A percentile compares a stretch with the other conserved stretches of the same genome.
These are phyloP conservation scores for Backusella sp. DNA, from an alignment of 192 early-diverging fungal genomes.

Conservation along the genomic window DNA sequence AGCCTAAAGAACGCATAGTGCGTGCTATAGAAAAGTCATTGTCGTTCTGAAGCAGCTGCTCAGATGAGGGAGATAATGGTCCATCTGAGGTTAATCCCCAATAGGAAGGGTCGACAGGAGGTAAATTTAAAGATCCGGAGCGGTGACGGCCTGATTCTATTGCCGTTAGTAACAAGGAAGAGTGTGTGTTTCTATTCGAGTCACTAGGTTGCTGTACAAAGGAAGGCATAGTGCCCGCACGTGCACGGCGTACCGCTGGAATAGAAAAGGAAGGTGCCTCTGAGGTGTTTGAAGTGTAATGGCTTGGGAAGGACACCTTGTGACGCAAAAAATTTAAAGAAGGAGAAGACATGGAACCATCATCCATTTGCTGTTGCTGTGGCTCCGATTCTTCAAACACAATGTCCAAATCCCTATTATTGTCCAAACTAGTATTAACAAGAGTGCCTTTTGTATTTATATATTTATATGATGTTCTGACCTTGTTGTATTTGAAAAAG, in stretches of 20 bases:
- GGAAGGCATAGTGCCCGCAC: slow-evolving; percentile 38
- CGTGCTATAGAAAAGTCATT: slow-evolving; percentile 30
- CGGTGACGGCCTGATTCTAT: slow-evolving; percentile 19
- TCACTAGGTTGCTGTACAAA: slow-evolving; percentile 8
- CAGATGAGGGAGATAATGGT: slow-evolving; percentile 19
- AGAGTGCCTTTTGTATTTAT: no score
- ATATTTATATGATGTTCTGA: background rate
- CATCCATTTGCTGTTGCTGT: background rate
- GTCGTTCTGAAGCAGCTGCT: slow-evolving; percentile 33
- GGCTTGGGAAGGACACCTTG: background rate
- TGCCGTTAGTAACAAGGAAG: slow-evolving; percentile 3
- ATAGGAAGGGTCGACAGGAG: slow-evolving; percentile 12
- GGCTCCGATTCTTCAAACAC: slow-evolving; percentile 13
- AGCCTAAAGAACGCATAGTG: slow-evolving; percentile 32
- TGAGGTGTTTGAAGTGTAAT: slow-evolving; percentile 5
- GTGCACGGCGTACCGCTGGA: slow-evolving; percentile 20
- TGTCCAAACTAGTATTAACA: no score
- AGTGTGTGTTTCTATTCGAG: background rate
- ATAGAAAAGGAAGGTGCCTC: background rate
- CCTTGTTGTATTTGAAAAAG: slow-evolving; percentile 7
- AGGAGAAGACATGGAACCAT: background rate
- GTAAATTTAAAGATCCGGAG: slow-evolving; percentile 29
- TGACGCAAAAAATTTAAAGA: slow-evolving; percentile 6
- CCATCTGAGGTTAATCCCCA: background rate
- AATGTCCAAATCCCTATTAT: slow-evolving; percentile 7